Conservation (phyloP, 371 early-diverging fungal species). For the Rhizopus stolonifer region DNA sequence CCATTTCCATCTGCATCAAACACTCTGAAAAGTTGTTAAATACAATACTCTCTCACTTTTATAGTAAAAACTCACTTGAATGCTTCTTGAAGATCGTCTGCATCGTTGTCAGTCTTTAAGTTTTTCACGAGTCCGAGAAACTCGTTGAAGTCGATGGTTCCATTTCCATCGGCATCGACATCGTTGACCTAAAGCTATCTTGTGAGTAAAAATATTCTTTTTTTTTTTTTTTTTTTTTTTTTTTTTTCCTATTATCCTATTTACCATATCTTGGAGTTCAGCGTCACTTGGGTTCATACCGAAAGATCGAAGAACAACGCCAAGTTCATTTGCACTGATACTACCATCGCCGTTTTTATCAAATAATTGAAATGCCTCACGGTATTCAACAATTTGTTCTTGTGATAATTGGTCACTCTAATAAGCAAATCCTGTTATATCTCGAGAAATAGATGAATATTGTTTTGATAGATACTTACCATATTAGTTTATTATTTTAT, state of each 20-base stretch:
- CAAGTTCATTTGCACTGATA: conserved; percentile 41
- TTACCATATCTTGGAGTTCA: conserved; percentile 73
- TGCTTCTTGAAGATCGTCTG: conserved; percentile 43
- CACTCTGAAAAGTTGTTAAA: conserved; percentile 5
- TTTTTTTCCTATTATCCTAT: too few relatives aligned
- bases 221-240: not conserved
- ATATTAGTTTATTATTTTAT: not conserved
- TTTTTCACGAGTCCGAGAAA: conserved; percentile 87
- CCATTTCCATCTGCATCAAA: conserved; percentile 87
- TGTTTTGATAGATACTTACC: not conserved
- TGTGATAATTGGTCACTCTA: conserved; percentile 43
- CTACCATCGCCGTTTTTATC: conserved; percentile 48
- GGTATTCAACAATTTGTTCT: conserved; percentile 50
- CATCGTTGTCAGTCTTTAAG: conserved; percentile 37
- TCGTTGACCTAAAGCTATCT: conserved; percentile 70
- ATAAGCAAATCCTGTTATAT: not conserved
- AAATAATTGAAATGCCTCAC: conserved; percentile 50
- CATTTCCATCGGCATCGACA: conserved; percentile 92
- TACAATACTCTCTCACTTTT: not conserved
- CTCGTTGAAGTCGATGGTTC: conserved; percentile 89
- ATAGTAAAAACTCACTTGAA: conserved; percentile 50
- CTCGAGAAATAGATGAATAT: not conserved
- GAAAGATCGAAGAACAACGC: conserved; percentile 40
- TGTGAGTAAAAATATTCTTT: conserved; percentile 38
- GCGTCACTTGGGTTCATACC: conserved; percentile 75